Conservation (phyloP, 495 filamentous ascomycete species). For the Xanthoparmelia taractica region DNA sequence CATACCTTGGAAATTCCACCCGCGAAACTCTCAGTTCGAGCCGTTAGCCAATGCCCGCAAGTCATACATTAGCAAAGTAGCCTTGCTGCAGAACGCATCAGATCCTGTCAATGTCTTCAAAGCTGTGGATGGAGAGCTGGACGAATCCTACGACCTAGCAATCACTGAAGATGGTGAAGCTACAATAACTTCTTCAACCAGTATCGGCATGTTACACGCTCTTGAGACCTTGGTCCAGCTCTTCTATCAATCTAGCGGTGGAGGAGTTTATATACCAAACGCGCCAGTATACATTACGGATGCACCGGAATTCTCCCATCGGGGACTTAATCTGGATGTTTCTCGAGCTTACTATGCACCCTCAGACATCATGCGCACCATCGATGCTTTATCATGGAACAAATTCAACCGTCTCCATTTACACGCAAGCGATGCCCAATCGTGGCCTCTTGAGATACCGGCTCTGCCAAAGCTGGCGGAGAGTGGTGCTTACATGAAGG, state of each 20-base stretch:
- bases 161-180: slow-evolving; percentile 34
- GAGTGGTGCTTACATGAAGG: slow-evolving; percentile 58
- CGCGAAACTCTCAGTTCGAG: slow-evolving; percentile 52
- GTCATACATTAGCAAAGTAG: slow-evolving; percentile 5
- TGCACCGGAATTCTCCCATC: slow-evolving; percentile 39
- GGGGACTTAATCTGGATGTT: slow-evolving; percentile 68
- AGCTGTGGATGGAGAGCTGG: slow-evolving; percentile 33
- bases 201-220: slow-evolving; percentile 51
- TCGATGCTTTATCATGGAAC: slow-evolving; percentile 65
- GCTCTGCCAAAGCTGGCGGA: slow-evolving; percentile 58
- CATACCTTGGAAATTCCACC: slow-evolving; percentile 70
- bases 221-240: slow-evolving; percentile 53
- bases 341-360: slow-evolving; percentile 58
- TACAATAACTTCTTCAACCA: slow-evolving; percentile 41
- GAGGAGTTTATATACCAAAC: slow-evolving; percentile 18
- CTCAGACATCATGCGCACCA: slow-evolving; percentile 54
- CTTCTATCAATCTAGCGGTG: slow-evolving; percentile 26
- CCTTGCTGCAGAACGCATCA: slow-evolving; percentile 2
- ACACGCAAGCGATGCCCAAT: slow-evolving; percentile 74
- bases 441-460: slow-evolving; percentile 75
- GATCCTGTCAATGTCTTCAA: slow-evolving; percentile 12
- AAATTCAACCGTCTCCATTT: slow-evolving; percentile 75
- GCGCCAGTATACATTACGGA: slow-evolving; percentile 25
- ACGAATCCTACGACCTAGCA: slow-evolving; percentile 52
- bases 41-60: slow-evolving; percentile 32